Conservation (phyloP, 2,329 filamentous ascomycete species). For the Epichloe uncinata region DNA sequence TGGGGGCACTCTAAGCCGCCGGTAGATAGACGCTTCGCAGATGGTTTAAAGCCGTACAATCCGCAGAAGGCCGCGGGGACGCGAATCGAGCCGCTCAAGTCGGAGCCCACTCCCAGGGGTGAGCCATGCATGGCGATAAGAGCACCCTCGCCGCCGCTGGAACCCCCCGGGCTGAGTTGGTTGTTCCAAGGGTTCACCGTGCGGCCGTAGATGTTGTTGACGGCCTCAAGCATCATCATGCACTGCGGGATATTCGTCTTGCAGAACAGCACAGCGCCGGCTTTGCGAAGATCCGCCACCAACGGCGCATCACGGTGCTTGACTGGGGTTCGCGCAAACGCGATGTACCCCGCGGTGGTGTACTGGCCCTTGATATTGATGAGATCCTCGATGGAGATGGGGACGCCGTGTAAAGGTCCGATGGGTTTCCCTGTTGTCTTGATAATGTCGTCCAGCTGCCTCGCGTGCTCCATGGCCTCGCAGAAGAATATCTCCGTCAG, state of each 20-base stretch:
- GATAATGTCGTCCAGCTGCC: conserved; percentile 26
- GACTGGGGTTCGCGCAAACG: conserved; percentile 16
- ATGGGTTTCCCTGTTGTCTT: conserved; percentile 4
- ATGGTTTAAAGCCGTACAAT: conserved; percentile 23
- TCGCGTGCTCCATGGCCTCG: conserved; percentile 30
- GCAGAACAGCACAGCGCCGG: conserved; percentile 33
- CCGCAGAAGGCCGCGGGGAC: conserved; percentile 23
- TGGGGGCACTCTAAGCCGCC: conserved; percentile 15
- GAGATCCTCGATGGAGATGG: conserved; percentile 25
- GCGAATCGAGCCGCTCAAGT: conserved; percentile 28
- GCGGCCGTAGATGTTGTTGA: conserved; percentile 50
- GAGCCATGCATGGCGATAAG: conserved; percentile 28
- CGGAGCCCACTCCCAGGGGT: conserved; percentile 26
- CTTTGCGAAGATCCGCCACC: conserved; percentile 4
- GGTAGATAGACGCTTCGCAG: conserved; percentile 17
- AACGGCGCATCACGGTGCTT: conserved; percentile 4
- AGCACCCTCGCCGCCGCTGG: conserved; percentile 42
- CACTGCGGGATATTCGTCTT: conserved; percentile 57
- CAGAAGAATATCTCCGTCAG: conserved; percentile 37
- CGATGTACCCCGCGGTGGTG: conserved; percentile 6
- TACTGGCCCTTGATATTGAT: conserved; percentile 5
- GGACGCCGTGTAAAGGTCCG: conserved; percentile 46
- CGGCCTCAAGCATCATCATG: conserved; percentile 41
- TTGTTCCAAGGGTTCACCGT: conserved; percentile 51
- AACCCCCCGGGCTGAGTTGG: conserved; percentile 48